These are phyloP conservation scores for Hanseniaspora mollemarum DNA, from an alignment of 805 yeast genomes.

Conservation along the genomic window DNA sequence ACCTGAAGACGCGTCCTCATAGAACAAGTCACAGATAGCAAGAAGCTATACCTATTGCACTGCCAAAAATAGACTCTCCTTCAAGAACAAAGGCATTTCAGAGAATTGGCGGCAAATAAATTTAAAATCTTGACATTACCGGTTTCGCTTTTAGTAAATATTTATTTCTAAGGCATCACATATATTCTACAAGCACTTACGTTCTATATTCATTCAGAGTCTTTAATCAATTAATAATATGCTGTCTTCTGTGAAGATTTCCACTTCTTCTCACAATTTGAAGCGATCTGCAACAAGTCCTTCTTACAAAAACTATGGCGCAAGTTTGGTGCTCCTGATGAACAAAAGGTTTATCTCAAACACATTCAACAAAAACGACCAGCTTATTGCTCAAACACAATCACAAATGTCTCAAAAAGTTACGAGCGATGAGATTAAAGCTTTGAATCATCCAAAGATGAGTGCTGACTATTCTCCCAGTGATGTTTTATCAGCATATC, in stretches of 20 bases:
- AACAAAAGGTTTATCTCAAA: background rate
- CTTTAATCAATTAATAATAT: no score
- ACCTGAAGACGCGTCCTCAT: no score
- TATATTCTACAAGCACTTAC: background rate
- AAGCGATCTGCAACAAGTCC: background rate
- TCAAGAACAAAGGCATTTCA: no score
- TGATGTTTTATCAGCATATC: background rate
- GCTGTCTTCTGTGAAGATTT: background rate
- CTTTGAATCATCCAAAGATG: background rate
- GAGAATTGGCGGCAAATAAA: no score
- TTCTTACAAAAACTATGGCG: background rate
- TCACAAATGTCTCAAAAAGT: background rate
- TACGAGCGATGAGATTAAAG: background rate
- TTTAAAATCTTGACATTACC: no score
- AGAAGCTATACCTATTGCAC: no score
- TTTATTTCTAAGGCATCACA: no score
- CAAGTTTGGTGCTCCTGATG: background rate
- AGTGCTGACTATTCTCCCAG: background rate
- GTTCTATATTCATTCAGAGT: no score
- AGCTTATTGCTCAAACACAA: background rate
- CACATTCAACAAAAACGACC: background rate
- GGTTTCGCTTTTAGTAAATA: no score
- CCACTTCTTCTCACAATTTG: background rate
- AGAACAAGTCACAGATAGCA: no score
- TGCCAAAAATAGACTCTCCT: no score